Evolutionary conservation across 2,329 filamentous ascomycete species (phyloP), one percentile per base, ranked within the genome.

Genomic region (Stachybotrys elegans): DNA sequence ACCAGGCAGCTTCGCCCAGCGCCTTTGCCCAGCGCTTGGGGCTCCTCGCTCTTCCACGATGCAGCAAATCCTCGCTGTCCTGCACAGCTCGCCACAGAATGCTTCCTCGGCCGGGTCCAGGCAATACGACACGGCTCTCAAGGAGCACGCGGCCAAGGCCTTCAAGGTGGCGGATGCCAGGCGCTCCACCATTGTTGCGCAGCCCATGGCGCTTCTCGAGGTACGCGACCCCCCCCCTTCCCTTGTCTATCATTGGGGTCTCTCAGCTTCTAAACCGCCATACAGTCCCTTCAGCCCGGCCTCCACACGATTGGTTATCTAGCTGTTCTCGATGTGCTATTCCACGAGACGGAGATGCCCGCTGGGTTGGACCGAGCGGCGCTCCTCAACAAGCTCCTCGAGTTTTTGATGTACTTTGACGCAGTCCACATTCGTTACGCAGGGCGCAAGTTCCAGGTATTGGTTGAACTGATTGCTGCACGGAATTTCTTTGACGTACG

Each of bases 301-400:
- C 44, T 63, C 36, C 65, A 81, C 52, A 74, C 77, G 7, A 68
- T 78, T 43, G 75, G 75, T 20, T 76, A 72, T 54, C 65, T 79
- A 23, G 56, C 63, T 42, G 50, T 81, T 32, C 61, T 81, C 42
- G 66, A 73, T 45, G 54, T 59, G 23, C 53, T 71, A 23, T 47
- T 70, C 25, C 53, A 58, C 23, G 43, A 46, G 5, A 35, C 47
- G 11, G 50, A 52, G 14, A 44, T 47, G 11, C 48, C 63, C n/a
- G 53, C 62, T 17, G 57, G 59, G 4, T 51, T 63, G 25, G 56
- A 65, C 9, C 55, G 59, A 34, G 45, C 42, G 27, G 25, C 61
- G 3, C 41, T 78, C 11, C 58, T 68, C 22, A 66, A 73, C 48
- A 63, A 68, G 38, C 57, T 71, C 14, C 55, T 72, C 39, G 53